phyloP scores from a whole-genome alignment of 345 rosid species.

The Salix suchowensis region DNA sequence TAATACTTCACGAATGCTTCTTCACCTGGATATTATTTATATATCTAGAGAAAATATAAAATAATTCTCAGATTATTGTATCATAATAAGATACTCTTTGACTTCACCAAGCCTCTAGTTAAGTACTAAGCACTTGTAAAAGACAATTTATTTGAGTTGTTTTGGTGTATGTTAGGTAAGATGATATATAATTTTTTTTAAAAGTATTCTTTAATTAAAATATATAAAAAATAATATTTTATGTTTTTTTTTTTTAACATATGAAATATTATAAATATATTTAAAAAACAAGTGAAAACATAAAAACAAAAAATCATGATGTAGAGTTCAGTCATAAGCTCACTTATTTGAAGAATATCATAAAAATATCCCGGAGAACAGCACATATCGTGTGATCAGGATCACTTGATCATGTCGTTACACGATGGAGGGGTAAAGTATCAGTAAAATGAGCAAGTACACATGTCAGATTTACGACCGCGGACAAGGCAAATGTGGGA shows the following conservation, averaged over 20 bases:
- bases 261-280: too few relatives aligned
- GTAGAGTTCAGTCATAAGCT: too few relatives aligned
- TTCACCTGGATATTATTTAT: not conserved
- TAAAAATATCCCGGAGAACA: not conserved
- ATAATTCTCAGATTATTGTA: too few relatives aligned
- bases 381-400: conserved; percentile 12
- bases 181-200: too few relatives aligned
- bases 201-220: too few relatives aligned
- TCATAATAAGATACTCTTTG: not conserved
- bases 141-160: too few relatives aligned
- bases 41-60: not conserved
- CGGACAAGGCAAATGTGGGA: not conserved
- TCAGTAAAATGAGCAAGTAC: not conserved
- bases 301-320: too few relatives aligned
- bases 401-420: conserved; percentile 20
- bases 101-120: not conserved
- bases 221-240: too few relatives aligned
- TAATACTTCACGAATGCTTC: not conserved
- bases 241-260: too few relatives aligned
- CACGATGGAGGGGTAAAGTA: conserved; percentile 2
- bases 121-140: not conserved
- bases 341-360: not conserved
- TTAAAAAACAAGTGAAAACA: too few relatives aligned
- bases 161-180: too few relatives aligned
- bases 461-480: not conserved